Evolutionary conservation across 495 filamentous ascomycete genomes (phyloP).

Genomic region (Xylaria acuta): DNA sequence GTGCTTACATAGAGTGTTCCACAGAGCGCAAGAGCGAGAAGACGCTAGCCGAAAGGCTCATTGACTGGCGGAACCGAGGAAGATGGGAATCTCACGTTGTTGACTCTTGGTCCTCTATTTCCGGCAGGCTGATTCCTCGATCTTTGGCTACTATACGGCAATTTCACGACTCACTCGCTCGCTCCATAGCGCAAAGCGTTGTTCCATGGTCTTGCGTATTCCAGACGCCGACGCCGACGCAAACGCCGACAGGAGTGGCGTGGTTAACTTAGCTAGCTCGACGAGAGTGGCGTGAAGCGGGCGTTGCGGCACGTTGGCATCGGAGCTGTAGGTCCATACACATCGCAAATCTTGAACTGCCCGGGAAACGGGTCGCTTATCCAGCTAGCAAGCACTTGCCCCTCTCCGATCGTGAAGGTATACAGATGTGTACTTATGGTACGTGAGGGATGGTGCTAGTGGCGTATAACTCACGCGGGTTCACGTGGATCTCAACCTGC

Average conservation of each 20-base stretch:
- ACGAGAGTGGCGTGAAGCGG: conserved; percentile 1
- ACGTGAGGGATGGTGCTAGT: too few relatives aligned
- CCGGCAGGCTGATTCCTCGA: not conserved
- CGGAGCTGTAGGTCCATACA: not conserved
- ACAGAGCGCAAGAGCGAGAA: not conserved
- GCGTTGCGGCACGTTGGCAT: not conserved
- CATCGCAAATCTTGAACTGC: not conserved
- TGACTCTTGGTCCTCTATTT: not conserved
- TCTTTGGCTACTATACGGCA: not conserved
- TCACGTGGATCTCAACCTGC: conserved; percentile 14
- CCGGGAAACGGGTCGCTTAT: not conserved
- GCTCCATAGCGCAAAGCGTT: not conserved
- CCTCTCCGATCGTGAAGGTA: not conserved
- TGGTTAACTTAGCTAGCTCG: not conserved
- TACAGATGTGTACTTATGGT: not conserved
- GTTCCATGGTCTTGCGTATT: not conserved
- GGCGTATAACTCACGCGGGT: not conserved
- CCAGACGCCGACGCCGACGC: not conserved
- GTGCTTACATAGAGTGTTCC: not conserved
- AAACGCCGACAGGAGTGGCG: not conserved
- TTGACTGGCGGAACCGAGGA: not conserved
- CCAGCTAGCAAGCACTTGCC: not conserved
- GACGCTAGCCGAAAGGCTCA: not conserved
- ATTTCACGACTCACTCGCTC: not conserved
- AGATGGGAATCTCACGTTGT: not conserved